Percentiles rank a stretch among this genome's conserved stretches.
phyloP scores from a whole-genome alignment of 345 rosid genomes.

The Heritiera littoralis region DNA sequence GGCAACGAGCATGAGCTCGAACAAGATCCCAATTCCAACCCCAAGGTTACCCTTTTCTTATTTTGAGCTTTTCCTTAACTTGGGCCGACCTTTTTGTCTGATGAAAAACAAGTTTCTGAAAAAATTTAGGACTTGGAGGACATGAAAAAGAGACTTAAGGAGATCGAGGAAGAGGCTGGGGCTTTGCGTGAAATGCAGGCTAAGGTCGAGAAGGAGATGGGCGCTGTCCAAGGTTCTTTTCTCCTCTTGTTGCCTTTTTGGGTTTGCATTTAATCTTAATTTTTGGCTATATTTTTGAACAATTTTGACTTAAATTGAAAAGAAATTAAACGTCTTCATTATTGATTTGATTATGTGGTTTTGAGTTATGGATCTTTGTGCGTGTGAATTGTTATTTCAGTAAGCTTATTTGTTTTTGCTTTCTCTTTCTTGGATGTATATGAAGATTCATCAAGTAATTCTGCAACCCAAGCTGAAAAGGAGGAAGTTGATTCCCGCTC shows the following conservation, averaged over 20 bases:
- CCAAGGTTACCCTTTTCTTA: conserved; percentile 48
- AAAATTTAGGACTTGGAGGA: conserved; percentile 82
- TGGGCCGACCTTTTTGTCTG: neutral
- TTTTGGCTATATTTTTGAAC: neutral
- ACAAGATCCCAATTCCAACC: conserved; percentile 52
- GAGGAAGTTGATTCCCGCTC: conserved; percentile 98
- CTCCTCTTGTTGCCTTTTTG: neutral
- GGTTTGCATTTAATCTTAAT: conserved; percentile 21
- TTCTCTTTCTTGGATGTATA: conserved; percentile 22
- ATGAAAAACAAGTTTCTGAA: neutral
- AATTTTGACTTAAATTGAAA: neutral
- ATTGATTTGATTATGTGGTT: neutral
- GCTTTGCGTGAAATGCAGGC: conserved; percentile 99
- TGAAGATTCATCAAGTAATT: conserved; percentile 70
- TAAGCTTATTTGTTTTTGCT: conserved; percentile 17
- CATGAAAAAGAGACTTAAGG: conserved; percentile 92
- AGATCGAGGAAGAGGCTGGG: conserved; percentile 96
- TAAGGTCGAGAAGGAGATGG: conserved; percentile 99
- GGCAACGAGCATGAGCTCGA: conserved; percentile 52
- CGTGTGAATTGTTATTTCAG: neutral
- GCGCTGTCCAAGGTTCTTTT: conserved; percentile 74
- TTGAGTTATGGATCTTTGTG: neutral
- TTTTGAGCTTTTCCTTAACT: neutral
- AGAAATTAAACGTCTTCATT: neutral
- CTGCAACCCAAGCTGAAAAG: conserved; percentile 83